phyloP scores from a whole-genome alignment of 2,329 filamentous ascomycete genomes.

The Volutella citrinella region DNA sequence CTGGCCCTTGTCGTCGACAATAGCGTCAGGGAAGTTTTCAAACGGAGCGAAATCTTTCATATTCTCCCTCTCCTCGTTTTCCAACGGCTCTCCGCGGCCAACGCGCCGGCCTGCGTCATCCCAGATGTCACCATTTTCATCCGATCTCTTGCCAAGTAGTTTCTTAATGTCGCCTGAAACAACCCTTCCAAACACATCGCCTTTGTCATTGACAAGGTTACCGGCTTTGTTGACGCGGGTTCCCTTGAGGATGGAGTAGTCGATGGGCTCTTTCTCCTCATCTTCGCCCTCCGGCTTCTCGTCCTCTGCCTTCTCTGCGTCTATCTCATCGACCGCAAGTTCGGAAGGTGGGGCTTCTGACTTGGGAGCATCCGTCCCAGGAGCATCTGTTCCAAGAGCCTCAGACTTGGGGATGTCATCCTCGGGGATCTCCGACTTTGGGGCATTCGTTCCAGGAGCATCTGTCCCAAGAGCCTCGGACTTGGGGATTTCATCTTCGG shows the following conservation, averaged over 20 bases:
- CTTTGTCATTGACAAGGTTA: slow-evolving; percentile 53
- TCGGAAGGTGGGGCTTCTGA: slow-evolving; percentile 2
- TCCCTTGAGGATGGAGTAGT: slow-evolving; percentile 49
- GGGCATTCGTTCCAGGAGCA: too few species aligned
- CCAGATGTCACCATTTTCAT: slow-evolving; percentile 68
- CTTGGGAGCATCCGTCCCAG: slow-evolving; percentile 3
- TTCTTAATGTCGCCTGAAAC: slow-evolving; percentile 62
- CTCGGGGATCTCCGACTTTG: slow-evolving; percentile 28
- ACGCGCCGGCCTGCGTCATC: slow-evolving; percentile 67
- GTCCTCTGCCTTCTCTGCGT: slow-evolving; percentile 8
- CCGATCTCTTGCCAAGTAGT: slow-evolving; percentile 60
- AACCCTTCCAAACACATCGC: slow-evolving; percentile 58
- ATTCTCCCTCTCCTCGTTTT: slow-evolving; percentile 51
- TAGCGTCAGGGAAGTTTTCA: slow-evolving; percentile 55
- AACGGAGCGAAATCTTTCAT: slow-evolving; percentile 49
- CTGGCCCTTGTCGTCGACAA: slow-evolving; percentile 51
- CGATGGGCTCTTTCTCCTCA: slow-evolving; percentile 26
- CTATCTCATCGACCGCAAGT: slow-evolving; percentile 3
- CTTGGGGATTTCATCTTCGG: slow-evolving; percentile 20
- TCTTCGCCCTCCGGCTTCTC: slow-evolving; percentile 13
- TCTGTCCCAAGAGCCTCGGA: slow-evolving; percentile 7
- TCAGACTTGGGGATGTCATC: slow-evolving; percentile 13
- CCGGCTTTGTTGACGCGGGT: slow-evolving; percentile 58
- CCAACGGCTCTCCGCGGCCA: slow-evolving; percentile 60
- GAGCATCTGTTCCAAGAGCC: too few species aligned